These are phyloP conservation scores for Candida ponderosae DNA, from an alignment of 805 yeast species.

Conservation along the genomic window DNA sequence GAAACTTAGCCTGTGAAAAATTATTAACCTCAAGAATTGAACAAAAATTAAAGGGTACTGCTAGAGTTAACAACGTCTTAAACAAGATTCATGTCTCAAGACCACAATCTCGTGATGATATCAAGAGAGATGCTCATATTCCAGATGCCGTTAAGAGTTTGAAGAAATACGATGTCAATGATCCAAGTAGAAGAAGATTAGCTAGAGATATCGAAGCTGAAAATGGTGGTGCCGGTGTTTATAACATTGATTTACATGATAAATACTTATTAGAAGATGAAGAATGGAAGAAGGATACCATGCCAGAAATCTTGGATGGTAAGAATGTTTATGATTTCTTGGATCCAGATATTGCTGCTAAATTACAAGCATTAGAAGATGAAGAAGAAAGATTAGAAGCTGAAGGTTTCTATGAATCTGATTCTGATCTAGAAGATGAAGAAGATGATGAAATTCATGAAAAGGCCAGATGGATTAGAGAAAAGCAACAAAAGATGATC, in stretches of 20 bases:
- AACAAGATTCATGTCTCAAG: constrained; percentile 93
- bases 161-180: constrained; percentile 67
- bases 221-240: constrained; percentile 99
- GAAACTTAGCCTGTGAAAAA: constrained; percentile 97
- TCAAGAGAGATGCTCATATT: constrained; percentile 69
- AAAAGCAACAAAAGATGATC: constrained; percentile 90
- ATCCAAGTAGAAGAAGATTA: constrained; percentile 73
- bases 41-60: constrained; percentile 89
- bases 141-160: constrained; percentile 64
- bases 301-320: constrained; percentile 97
- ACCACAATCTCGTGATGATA: constrained; percentile 85
- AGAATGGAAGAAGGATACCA: constrained; percentile 93
- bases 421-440: constrained; percentile 61
- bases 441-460: constrained; percentile 63
- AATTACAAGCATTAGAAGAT: constrained; percentile 90
- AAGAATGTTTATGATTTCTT: constrained; percentile 94
- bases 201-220: constrained; percentile 88
- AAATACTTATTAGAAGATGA: constrained; percentile 89
- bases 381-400: constrained; percentile 92
- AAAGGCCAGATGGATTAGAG: constrained; percentile 93
- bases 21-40: constrained; percentile 92
- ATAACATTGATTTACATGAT: constrained; percentile 87
- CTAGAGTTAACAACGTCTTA: constrained; percentile 80
- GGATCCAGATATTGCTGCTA: constrained; percentile 91
- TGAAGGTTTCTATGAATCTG: constrained; percentile 95